phyloP scores from a whole-genome alignment of 345 rosid genomes.

The Eucalyptus decipiens region DNA sequence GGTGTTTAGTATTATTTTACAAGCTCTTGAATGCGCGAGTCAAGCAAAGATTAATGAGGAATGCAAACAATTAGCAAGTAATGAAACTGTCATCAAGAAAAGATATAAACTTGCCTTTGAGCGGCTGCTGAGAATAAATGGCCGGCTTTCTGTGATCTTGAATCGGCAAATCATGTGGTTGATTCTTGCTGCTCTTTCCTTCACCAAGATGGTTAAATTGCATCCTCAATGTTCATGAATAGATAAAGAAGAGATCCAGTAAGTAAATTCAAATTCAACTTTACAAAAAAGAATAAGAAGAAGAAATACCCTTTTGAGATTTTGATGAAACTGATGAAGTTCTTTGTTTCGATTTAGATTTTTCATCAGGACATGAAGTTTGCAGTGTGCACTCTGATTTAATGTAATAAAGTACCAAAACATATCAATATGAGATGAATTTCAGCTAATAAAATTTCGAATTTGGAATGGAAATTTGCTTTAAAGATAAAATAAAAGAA shows the following conservation, averaged over 20 bases:
- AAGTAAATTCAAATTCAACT: neutral
- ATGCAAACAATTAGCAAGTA: neutral
- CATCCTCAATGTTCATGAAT: neutral
- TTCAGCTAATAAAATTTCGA: neutral
- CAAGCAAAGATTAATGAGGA: neutral
- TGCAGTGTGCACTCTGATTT: neutral
- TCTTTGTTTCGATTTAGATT: neutral
- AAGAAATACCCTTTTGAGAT: neutral
- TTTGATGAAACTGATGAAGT: neutral
- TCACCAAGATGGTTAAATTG: neutral
- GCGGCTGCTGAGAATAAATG: neutral
- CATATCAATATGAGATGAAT: neutral
- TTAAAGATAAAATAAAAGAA: neutral
- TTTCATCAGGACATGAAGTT: neutral
- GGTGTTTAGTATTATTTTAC: neutral
- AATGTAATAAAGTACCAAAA: neutral
- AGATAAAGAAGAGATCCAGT: neutral
- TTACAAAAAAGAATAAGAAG: neutral
- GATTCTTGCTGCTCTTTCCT: neutral
- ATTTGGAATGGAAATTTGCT: neutral
- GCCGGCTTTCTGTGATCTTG: neutral
- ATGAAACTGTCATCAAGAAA: neutral
- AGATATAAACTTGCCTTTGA: neutral
- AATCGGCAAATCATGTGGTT: neutral
- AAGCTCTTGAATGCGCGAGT: neutral